phyloP scores from a whole-genome alignment of 768 basidiomycete species.

The Sutorius australiensis region DNA sequence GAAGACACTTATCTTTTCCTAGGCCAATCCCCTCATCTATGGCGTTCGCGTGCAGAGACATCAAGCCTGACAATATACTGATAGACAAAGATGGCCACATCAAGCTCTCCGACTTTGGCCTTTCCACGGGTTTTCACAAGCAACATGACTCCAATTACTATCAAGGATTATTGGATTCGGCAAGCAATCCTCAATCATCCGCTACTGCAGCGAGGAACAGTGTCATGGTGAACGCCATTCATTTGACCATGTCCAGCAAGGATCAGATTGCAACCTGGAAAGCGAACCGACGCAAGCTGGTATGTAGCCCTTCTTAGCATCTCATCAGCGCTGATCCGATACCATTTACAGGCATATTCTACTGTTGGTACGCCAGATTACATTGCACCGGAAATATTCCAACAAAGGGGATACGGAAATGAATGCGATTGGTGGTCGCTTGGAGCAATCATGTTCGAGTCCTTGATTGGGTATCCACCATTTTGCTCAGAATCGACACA shows the following conservation, averaged over 20 bases:
- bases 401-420: conserved; percentile 95
- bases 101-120: conserved; percentile 97
- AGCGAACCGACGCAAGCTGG: conserved; percentile 93
- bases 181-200: conserved; percentile 42
- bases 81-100: conserved; percentile 93
- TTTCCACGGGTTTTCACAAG: conserved; percentile 99
- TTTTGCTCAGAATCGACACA: conserved; percentile 96
- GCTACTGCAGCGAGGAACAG: conserved; percentile 70
- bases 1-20: not conserved
- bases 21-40: not conserved
- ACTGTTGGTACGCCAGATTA: conserved; percentile 98
- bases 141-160: conserved; percentile 97
- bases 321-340: conserved; percentile 1
- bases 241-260: conserved; percentile 91
- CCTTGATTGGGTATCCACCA: conserved; percentile 93
- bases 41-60: conserved; percentile 59
- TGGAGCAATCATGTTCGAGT: conserved; percentile 98
- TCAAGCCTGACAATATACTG: conserved; percentile 96
- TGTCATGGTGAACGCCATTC: conserved; percentile 96
- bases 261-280: conserved; percentile 98
- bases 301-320: conserved; percentile 33
- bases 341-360: conserved; percentile 73
- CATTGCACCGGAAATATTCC: conserved; percentile 96
- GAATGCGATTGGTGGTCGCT: conserved; percentile 99
- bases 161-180: conserved; percentile 76